Evolutionary conservation across 345 rosid genomes (phyloP).

Genomic region (Streptanthus diversifolius): DNA sequence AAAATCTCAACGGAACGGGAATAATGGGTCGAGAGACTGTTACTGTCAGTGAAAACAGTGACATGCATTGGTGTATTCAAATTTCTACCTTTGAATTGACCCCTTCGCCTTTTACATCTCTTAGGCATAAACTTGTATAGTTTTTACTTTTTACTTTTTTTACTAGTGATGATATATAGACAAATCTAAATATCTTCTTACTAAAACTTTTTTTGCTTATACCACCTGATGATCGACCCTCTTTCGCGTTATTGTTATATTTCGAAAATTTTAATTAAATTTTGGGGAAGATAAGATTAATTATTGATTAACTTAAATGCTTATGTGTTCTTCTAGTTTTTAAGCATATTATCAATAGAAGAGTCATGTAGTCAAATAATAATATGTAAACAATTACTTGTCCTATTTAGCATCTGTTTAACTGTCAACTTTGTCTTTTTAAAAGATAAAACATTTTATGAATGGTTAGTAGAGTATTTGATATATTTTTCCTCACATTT

Average conservation of each 20-base stretch:
- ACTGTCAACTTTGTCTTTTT: background rate
- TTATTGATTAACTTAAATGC: background rate
- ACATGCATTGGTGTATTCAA: constrained; percentile 30
- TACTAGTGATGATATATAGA: too few species aligned
- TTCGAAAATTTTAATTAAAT: background rate
- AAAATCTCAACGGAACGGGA: background rate
- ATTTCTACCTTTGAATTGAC: background rate
- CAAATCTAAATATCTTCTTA: background rate
- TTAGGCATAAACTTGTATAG: background rate
- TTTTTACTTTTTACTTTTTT: background rate
- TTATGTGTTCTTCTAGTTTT: background rate
- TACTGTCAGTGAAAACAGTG: constrained; percentile 6
- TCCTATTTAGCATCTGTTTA: background rate
- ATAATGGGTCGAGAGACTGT: constrained; percentile 11
- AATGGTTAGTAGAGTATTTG: background rate
- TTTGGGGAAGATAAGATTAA: background rate
- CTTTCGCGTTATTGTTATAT: background rate
- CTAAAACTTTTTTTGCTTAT: background rate
- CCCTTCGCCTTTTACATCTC: too few species aligned
- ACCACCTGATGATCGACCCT: background rate
- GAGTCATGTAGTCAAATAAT: background rate
- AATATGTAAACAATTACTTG: background rate
- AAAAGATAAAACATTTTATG: background rate
- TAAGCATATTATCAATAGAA: background rate
- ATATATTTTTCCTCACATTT: background rate